phyloP scores from a whole-genome alignment of 306 rosid genomes.

The Alnus rubra region DNA sequence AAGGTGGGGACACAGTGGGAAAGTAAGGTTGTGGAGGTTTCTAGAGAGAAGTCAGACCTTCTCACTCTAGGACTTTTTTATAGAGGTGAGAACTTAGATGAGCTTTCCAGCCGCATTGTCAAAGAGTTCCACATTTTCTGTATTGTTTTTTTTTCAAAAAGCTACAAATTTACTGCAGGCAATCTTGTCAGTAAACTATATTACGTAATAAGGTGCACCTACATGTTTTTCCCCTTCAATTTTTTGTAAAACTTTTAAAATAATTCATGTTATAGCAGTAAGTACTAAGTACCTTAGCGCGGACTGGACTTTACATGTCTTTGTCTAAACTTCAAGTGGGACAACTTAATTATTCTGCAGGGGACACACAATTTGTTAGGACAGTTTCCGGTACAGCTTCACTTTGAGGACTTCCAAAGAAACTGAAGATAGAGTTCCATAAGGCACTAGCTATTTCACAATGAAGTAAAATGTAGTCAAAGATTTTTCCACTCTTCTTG shows the following conservation, averaged over 20 bases:
- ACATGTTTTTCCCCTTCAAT: background rate
- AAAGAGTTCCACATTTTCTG: background rate
- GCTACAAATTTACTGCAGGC: background rate
- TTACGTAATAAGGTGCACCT: background rate
- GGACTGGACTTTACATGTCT: background rate
- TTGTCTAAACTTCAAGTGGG: background rate
- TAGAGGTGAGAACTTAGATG: constrained; percentile 60
- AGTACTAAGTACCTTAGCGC: background rate
- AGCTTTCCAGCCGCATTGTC: background rate
- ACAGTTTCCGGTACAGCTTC: too few relatives aligned
- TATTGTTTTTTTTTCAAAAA: background rate
- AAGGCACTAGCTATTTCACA: too few relatives aligned
- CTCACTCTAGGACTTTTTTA: constrained; percentile 91
- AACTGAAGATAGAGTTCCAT: too few relatives aligned
- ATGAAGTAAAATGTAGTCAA: too few relatives aligned
- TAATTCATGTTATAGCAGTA: background rate
- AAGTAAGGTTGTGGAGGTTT: constrained; percentile 79
- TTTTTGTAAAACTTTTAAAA: background rate
- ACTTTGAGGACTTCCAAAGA: too few relatives aligned
- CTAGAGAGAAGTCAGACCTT: too few relatives aligned
- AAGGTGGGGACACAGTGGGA: too few relatives aligned
- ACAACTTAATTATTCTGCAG: background rate
- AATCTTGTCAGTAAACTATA: background rate
- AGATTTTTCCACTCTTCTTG: too few relatives aligned
- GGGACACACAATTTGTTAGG: too few relatives aligned